Conservation (phyloP, 306 rosid species). For the Albizia julibrissin region DNA sequence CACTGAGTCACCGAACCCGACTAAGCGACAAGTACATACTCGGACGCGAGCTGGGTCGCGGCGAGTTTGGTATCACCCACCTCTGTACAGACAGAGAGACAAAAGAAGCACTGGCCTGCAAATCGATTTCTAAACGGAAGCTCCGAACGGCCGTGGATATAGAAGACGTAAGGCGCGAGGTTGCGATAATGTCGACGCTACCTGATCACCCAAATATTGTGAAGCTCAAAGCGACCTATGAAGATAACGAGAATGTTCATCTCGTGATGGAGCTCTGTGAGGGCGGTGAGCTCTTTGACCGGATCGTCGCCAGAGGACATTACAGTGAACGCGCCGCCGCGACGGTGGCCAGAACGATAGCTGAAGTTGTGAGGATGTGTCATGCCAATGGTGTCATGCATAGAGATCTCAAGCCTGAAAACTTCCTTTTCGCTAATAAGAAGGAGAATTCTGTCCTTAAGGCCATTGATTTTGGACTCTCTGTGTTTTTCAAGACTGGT, state of each 20-base stretch:
- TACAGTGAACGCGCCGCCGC: conserved; percentile 80
- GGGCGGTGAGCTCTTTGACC: conserved; percentile 73
- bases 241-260: conserved; percentile 74
- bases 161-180: conserved; percentile 79
- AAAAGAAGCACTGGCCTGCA: conserved; percentile 76
- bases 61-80: conserved; percentile 88
- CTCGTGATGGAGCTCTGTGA: conserved; percentile 81
- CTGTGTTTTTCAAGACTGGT: conserved; percentile 79
- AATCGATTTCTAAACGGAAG: conserved; percentile 87
- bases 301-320: conserved; percentile 70
- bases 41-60: conserved; percentile 83
- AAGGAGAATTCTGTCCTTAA: conserved; percentile 72
- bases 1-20: conserved; percentile 69
- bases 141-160: conserved; percentile 70
- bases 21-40: conserved; percentile 82
- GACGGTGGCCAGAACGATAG: conserved; percentile 53
- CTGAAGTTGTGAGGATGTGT: conserved; percentile 79
- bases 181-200: conserved; percentile 66
- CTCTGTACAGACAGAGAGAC: conserved; percentile 81
- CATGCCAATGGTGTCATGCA: conserved; percentile 80
- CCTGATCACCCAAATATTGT: conserved; percentile 79
- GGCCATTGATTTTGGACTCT: conserved; percentile 74
- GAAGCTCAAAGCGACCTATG: conserved; percentile 65
- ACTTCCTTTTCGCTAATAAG: conserved; percentile 70
- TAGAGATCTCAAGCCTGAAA: conserved; percentile 79